Percentiles rank a stretch among this genome's conserved stretches.
phyloP scores from a whole-genome alignment of 345 rosid genomes.

The Eucalyptus guilfoylei region DNA sequence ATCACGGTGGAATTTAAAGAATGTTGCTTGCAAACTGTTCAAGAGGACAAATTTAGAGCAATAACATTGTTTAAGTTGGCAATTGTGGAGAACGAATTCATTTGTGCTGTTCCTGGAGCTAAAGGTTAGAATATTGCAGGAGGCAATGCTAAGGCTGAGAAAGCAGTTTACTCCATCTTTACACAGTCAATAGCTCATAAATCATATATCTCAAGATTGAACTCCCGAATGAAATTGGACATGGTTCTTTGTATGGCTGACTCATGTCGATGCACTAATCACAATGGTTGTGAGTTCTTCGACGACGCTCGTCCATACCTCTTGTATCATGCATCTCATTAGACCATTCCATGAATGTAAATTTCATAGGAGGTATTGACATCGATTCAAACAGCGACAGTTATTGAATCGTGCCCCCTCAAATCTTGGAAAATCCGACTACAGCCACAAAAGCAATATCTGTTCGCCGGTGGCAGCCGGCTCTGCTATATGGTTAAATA shows the following conservation, averaged over 20 bases:
- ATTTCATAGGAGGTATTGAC: neutral
- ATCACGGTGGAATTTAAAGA: neutral
- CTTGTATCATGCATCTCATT: neutral
- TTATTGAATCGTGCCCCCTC: neutral
- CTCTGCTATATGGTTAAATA: neutral
- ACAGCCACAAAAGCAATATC: neutral
- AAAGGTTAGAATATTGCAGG: neutral
- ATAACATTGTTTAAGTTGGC: neutral
- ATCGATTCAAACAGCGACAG: neutral
- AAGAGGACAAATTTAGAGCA: neutral
- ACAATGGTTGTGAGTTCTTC: neutral
- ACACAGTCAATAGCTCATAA: neutral
- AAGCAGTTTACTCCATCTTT: neutral
- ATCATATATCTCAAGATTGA: neutral
- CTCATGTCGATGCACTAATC: neutral
- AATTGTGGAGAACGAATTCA: neutral
- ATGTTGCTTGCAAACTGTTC: neutral
- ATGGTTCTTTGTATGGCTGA: neutral
- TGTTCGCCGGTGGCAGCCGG: neutral
- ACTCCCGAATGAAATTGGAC: neutral
- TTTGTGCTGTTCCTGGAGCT: neutral
- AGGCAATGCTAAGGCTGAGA: neutral
- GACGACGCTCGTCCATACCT: neutral
- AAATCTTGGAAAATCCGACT: neutral
- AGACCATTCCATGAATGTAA: neutral